phyloP scores from a whole-genome alignment of 345 rosid genomes.

The Eucalyptus polyanthemos region DNA sequence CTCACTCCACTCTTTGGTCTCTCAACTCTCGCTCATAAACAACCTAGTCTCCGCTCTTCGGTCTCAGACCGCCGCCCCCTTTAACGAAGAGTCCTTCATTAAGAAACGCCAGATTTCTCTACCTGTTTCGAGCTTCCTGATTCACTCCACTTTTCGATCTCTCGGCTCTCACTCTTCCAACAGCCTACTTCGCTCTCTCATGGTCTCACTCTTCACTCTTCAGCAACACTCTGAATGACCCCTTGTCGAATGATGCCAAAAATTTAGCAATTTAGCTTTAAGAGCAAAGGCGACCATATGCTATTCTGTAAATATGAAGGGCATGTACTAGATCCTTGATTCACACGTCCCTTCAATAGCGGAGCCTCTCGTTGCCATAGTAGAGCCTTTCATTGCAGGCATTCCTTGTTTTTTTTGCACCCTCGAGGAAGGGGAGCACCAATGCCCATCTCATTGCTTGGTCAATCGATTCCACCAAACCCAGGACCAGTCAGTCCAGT shows the following conservation, averaged over 20 bases:
- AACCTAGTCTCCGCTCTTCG: background rate
- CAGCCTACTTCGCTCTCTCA: background rate
- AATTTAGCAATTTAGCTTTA: background rate
- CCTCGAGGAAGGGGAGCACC: slow-evolving; percentile 25
- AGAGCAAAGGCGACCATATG: background rate
- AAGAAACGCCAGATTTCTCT: background rate
- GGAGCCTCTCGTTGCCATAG: slow-evolving; percentile 12
- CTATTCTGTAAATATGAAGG: background rate
- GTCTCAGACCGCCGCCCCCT: background rate
- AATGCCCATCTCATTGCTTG: slow-evolving; percentile 1
- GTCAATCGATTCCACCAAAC: background rate
- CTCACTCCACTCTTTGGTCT: background rate
- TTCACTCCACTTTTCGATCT: background rate
- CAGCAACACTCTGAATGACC: background rate
- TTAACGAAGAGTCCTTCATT: background rate
- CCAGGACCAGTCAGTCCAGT: background rate
- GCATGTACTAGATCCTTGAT: background rate
- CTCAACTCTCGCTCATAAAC: background rate
- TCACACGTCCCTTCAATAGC: background rate
- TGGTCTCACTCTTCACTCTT: background rate
- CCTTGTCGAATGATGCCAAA: background rate
- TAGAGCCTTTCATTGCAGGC: slow-evolving; percentile 6
- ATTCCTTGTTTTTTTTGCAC: slow-evolving; percentile 31
- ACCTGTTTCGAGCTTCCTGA: background rate
- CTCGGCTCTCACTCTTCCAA: background rate